Evolutionary conservation across 768 basidiomycete species (phyloP).

Genomic region (Tricholoma bakamatsutake): DNA sequence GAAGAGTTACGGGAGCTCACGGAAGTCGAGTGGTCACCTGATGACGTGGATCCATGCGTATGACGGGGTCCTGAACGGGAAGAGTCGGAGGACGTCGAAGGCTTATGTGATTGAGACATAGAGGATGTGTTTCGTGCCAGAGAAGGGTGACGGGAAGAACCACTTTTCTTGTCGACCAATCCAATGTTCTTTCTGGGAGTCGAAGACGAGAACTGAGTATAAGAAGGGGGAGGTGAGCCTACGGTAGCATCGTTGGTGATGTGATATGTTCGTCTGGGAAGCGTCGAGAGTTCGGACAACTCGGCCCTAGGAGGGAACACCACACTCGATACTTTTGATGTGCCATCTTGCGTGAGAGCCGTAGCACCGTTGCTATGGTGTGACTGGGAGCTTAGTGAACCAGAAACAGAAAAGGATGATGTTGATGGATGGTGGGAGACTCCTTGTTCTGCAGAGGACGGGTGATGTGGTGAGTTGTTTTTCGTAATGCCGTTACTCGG

Average conservation of each 20-base stretch:
- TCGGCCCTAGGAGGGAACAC: conserved; percentile 1
- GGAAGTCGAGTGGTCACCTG: not conserved
- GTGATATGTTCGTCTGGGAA: conserved; percentile 36
- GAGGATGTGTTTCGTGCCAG: not conserved
- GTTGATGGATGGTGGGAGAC: conserved; percentile 12
- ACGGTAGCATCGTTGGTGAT: conserved; percentile 30
- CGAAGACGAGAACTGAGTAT: conserved; percentile 16
- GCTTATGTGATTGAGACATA: conserved; percentile 4
- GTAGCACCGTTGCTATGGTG: conserved; percentile 11
- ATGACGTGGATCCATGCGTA: not conserved
- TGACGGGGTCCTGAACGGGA: conserved; percentile 1
- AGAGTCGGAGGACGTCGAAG: not conserved
- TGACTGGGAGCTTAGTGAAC: conserved; percentile 14
- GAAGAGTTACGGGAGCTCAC: conserved; percentile 1
- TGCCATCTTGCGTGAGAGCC: conserved; percentile 8
- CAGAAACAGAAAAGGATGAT: conserved; percentile 16
- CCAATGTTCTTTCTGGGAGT: conserved; percentile 1
- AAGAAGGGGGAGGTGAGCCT: conserved; percentile 42
- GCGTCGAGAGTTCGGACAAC: conserved; percentile 14
- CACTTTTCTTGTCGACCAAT: conserved; percentile 5
- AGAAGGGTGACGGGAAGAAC: not conserved
- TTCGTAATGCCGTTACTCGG: not conserved
- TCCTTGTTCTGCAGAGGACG: conserved; percentile 6
- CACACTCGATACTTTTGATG: not conserved
- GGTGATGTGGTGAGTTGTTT: conserved; percentile 2